Percentiles rank a stretch among this genome's conserved stretches.
These are phyloP conservation scores for Phialophora chinensis DNA, from an alignment of 2,329 filamentous ascomycete species.

Conservation along the genomic window DNA sequence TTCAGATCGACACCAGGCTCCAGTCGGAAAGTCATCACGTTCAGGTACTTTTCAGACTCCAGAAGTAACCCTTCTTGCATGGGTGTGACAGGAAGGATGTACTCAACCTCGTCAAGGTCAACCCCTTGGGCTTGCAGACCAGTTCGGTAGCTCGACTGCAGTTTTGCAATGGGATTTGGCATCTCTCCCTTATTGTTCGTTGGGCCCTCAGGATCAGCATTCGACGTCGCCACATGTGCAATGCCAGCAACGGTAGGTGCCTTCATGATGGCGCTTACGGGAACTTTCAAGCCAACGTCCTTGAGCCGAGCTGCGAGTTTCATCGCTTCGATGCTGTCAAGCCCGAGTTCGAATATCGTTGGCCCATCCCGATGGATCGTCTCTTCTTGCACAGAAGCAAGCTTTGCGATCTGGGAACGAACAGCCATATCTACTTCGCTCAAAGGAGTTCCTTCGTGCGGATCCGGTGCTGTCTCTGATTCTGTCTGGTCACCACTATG, in stretches of 20 bases:
- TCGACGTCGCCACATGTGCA: conserved; percentile 41
- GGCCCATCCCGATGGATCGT: conserved; percentile 65
- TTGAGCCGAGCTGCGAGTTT: conserved; percentile 77
- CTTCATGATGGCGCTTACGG: conserved; percentile 79
- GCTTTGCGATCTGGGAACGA: conserved; percentile 65
- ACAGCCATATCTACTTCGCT: conserved; percentile 59
- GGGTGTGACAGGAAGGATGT: conserved; percentile 75
- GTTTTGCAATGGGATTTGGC: conserved; percentile 30
- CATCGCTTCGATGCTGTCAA: conserved; percentile 92
- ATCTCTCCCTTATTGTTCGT: conserved; percentile 16
- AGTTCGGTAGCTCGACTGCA: conserved; percentile 45
- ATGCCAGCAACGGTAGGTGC: conserved; percentile 71
- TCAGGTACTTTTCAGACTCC: conserved; percentile 78
- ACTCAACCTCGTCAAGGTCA: conserved; percentile 56
- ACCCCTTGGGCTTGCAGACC: conserved; percentile 48
- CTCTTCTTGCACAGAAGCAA: conserved; percentile 62
- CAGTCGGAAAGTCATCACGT: conserved; percentile 76
- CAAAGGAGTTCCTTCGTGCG: conserved; percentile 62
- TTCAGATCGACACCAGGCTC: conserved; percentile 59
- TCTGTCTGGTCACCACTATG: neutral
- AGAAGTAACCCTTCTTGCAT: conserved; percentile 81
- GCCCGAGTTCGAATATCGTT: conserved; percentile 75
- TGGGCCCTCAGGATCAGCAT: neutral
- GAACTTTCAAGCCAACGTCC: conserved; percentile 63
- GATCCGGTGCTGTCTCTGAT: neutral